These are phyloP conservation scores for Teratosphaeria nubilosa DNA, from an alignment of 2,329 filamentous ascomycete species.

Conservation along the genomic window DNA sequence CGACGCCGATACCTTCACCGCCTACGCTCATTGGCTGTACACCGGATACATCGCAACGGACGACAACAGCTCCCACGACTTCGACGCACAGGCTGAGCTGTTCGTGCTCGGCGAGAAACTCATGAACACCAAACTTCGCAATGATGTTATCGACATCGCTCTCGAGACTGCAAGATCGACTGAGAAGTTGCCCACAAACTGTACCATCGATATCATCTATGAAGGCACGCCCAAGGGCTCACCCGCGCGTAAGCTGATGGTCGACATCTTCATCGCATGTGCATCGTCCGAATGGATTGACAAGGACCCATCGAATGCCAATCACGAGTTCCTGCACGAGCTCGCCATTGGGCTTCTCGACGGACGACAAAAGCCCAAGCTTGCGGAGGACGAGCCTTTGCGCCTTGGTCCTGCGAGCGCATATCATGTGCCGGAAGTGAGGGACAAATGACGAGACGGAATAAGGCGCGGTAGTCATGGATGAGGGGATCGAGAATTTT, in stretches of 20 bases:
- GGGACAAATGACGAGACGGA: too few relatives aligned
- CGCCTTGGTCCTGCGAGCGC: neutral
- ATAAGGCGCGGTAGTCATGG: too few relatives aligned
- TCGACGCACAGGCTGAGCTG: neutral
- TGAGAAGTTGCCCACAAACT: neutral
- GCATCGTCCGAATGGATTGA: neutral
- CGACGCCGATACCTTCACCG: neutral
- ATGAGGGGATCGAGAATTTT: too few relatives aligned
- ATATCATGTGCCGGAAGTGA: neutral
- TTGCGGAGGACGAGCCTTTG: neutral
- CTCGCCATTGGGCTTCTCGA: neutral
- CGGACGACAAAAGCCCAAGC: neutral
- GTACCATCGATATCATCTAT: constrained; percentile 1
- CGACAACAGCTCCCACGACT: neutral
- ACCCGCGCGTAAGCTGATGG: constrained; percentile 2
- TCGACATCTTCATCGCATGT: constrained; percentile 2
- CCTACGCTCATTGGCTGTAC: constrained; percentile 5
- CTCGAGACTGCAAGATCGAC: neutral
- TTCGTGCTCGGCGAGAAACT: constrained; percentile 1
- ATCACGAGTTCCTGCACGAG: neutral
- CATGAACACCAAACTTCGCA: neutral
- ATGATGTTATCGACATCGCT: neutral
- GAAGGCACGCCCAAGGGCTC: constrained; percentile 2
- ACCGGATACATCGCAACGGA: neutral
- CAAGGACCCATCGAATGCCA: neutral